phyloP scores from a whole-genome alignment of 2,329 filamentous ascomycete species.

The Penicillium frequentans region DNA sequence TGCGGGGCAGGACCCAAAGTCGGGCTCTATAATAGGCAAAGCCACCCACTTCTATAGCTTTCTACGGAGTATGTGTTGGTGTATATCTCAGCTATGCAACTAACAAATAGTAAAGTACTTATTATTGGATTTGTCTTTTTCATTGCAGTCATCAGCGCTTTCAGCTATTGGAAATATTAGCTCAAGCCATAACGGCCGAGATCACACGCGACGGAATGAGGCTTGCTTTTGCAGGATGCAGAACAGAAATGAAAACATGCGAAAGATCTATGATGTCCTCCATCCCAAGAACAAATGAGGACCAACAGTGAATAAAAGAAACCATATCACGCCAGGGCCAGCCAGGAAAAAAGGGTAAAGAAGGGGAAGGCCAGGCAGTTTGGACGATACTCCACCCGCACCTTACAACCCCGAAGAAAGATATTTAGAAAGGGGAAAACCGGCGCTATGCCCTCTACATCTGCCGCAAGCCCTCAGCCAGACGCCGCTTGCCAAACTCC shows the following conservation, averaged over 20 bases:
- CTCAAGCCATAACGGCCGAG: slow-evolving; percentile 13
- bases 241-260: slow-evolving; percentile 8
- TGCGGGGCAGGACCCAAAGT: slow-evolving; percentile 33
- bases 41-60: slow-evolving; percentile 4
- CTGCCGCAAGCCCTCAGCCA: slow-evolving; percentile 83
- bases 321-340: slow-evolving; percentile 38
- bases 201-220: slow-evolving; percentile 5
- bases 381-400: not conserved
- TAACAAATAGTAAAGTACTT: not conserved
- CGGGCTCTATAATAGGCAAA: slow-evolving; percentile 16
- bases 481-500: slow-evolving; percentile 87
- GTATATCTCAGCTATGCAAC: not conserved
- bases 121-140: slow-evolving; percentile 9
- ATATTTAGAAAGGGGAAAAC: not conserved
- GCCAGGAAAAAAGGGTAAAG: slow-evolving; percentile 30
- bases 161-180: slow-evolving; percentile 16
- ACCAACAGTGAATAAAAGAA: slow-evolving; percentile 19
- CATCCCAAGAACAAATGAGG: slow-evolving; percentile 11
- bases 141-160: slow-evolving; percentile 22
- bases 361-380: slow-evolving; percentile 9
- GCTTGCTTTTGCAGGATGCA: slow-evolving; percentile 23
- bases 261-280: slow-evolving; percentile 26
- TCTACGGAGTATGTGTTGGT: not conserved
- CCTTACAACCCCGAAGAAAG: slow-evolving; percentile 9
- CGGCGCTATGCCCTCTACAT: slow-evolving; percentile 25